phyloP scores from a whole-genome alignment of 306 rosid species.

The Ceratonia siliqua region DNA sequence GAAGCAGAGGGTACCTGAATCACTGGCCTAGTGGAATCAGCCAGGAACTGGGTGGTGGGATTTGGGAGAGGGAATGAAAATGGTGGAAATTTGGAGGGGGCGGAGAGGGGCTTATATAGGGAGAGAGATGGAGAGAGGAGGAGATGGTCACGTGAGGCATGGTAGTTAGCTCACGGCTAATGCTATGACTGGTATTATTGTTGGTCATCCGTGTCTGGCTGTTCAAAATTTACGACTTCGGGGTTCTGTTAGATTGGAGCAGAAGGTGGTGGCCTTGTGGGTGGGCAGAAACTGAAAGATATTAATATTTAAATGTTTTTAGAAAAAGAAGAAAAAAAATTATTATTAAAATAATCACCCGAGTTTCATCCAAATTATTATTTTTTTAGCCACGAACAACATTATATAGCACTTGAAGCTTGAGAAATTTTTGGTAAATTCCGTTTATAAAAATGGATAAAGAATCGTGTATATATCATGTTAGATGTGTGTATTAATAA shows the following conservation, averaged over 20 bases:
- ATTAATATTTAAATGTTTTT: not conserved
- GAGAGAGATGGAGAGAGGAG: not conserved
- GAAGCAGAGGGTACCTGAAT: slow-evolving; percentile 34
- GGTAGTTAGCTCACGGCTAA: slow-evolving; percentile 54
- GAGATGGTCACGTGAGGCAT: slow-evolving; percentile 60
- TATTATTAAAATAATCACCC: not conserved
- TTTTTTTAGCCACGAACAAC: too few relatives aligned
- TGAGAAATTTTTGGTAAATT: too few relatives aligned
- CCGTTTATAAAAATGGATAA: too few relatives aligned
- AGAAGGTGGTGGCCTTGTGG: not conserved
- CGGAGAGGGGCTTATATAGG: slow-evolving; percentile 36
- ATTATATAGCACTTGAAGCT: too few relatives aligned
- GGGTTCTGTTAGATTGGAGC: too few relatives aligned
- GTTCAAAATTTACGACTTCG: not conserved
- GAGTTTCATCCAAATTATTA: not conserved
- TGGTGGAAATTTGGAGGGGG: slow-evolving; percentile 9
- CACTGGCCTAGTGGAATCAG: slow-evolving; percentile 24
- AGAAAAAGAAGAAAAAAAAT: not conserved
- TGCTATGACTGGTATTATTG: not conserved
- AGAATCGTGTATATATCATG: too few relatives aligned
- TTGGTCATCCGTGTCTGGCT: not conserved
- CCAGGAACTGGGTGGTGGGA: not conserved
- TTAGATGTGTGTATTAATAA: too few relatives aligned
- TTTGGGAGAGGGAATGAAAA: slow-evolving; percentile 1
- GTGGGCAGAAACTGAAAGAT: not conserved